phyloP scores from a whole-genome alignment of 495 filamentous ascomycete genomes.

The Hypoxylon rickii region DNA sequence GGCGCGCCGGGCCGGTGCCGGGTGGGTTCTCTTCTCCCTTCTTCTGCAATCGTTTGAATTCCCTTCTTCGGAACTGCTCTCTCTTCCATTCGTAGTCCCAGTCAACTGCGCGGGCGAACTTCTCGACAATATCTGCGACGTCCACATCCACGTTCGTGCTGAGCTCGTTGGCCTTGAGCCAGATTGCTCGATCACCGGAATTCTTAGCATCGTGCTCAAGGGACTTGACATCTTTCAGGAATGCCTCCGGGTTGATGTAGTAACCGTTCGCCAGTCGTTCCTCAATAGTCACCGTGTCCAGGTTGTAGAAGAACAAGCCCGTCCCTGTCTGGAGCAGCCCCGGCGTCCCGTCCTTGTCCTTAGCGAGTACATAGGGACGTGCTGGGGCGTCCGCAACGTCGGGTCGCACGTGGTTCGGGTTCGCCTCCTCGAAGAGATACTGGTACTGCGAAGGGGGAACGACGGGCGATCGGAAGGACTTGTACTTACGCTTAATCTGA shows the following conservation, averaged over 20 bases:
- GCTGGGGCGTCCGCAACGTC: constrained; percentile 67
- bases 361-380: constrained; percentile 75
- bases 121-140: constrained; percentile 68
- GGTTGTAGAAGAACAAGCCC: constrained; percentile 88
- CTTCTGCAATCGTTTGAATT: constrained; percentile 65
- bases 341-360: constrained; percentile 73
- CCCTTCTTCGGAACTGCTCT: constrained; percentile 64
- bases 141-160: constrained; percentile 91
- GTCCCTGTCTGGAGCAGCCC: constrained; percentile 71
- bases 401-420: constrained; percentile 78
- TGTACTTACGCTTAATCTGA: constrained; percentile 82
- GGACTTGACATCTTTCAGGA: constrained; percentile 80
- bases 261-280: constrained; percentile 92
- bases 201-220: constrained; percentile 81
- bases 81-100: constrained; percentile 67
- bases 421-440: constrained; percentile 80
- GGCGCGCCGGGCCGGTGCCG: constrained; percentile 43
- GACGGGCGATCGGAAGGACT: constrained; percentile 78
- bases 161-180: constrained; percentile 86
- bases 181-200: constrained; percentile 73
- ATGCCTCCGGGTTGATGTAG: constrained; percentile 87
- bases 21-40: constrained; percentile 58
- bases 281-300: constrained; percentile 92
- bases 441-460: constrained; percentile 72
- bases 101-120: constrained; percentile 51